Base-by-base conservation (phyloP, 2,329 filamentous ascomycete species). In the Pezicula neosporulosa region DNA sequence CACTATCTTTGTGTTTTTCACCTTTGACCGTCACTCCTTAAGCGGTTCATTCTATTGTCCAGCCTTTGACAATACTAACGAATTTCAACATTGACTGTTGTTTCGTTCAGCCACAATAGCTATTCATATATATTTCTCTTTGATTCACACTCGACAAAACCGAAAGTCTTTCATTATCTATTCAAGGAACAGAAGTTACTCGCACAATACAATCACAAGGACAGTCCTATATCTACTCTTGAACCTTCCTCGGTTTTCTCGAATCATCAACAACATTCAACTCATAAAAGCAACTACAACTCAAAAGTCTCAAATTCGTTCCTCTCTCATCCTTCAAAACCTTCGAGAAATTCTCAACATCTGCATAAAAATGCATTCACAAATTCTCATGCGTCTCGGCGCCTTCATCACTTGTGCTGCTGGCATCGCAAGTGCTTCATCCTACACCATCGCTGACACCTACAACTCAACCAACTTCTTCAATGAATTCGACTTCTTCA, bases 401-500 rank as follows among this genome's bases (percentile, higher is more conserved):
- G 63, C 64, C 28, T 59, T 66, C 24, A 53, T 73, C 9, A 5
- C 58, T 50, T 54, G 56, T 48, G 59, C 53, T 57, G 58, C 60
- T 46, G 54, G 60, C 49, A 52, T 54, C 36, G 58, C 56, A 47
- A 58, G 56, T 27, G 61, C 62, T 39, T 53, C 57, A 39, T 53
- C 57, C 21, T 78, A 78, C 61, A 66, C 70, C 33, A 62, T 79
- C 45, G 58, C 64, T 13, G 71, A 69, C 55, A 74, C 70, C 15
- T 79, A 72, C 52, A 64, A 69, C 28, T 68, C 70, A 33, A 67
- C 70, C 47, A 69, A 72, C 48, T 68, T 80, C 47, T 67, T 80
- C 47, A 68, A 67, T 35, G 72, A 72, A 51, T 82, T 82, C 65
- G 51, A 75, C 51, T 85, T 85, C 69, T 84, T 77, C 68, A 72